Conservation (phyloP, 1,284 basidiomycete species). For the Ceratobasidium sp. region DNA sequence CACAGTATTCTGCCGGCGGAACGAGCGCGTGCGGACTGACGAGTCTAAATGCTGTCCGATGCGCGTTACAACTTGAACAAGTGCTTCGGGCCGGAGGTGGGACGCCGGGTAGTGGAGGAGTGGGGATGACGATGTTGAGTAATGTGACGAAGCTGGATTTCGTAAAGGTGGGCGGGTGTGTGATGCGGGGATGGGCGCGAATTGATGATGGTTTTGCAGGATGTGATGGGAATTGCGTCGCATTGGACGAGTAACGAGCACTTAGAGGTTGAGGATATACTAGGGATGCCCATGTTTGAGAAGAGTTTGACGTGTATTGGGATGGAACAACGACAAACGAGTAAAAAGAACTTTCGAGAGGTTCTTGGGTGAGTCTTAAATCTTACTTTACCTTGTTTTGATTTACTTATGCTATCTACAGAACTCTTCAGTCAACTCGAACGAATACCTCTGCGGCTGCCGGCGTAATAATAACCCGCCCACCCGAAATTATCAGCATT, state of each 20-base stretch:
- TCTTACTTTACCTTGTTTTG: too few relatives aligned
- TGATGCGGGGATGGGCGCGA: neutral
- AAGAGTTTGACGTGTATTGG: slow-evolving; percentile 11
- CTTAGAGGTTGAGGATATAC: slow-evolving; percentile 67
- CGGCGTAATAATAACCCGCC: slow-evolving; percentile 72
- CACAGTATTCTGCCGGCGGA: slow-evolving; percentile 63
- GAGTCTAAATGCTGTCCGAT: slow-evolving; percentile 71
- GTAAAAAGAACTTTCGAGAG: slow-evolving; percentile 58
- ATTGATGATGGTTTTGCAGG: slow-evolving; percentile 56
- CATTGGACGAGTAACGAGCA: slow-evolving; percentile 67
- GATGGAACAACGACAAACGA: slow-evolving; percentile 27
- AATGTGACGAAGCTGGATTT: slow-evolving; percentile 47
- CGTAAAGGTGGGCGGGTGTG: slow-evolving; percentile 56
- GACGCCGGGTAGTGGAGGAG: slow-evolving; percentile 52
- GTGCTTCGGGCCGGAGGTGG: slow-evolving; percentile 20
- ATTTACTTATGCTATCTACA: too few relatives aligned
- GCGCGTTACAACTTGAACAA: slow-evolving; percentile 60
- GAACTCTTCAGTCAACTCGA: slow-evolving; percentile 56
- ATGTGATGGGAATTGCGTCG: slow-evolving; percentile 67
- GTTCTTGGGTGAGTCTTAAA: slow-evolving; percentile 66
- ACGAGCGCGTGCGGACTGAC: slow-evolving; percentile 73
- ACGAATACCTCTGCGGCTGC: slow-evolving; percentile 30
- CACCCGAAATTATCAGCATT: slow-evolving; percentile 74
- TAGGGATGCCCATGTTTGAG: slow-evolving; percentile 57
- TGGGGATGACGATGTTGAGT: slow-evolving; percentile 57